These are phyloP conservation scores for Craspedostauros australis DNA, from an alignment of 108 stramenopile species.

Conservation along the genomic window DNA sequence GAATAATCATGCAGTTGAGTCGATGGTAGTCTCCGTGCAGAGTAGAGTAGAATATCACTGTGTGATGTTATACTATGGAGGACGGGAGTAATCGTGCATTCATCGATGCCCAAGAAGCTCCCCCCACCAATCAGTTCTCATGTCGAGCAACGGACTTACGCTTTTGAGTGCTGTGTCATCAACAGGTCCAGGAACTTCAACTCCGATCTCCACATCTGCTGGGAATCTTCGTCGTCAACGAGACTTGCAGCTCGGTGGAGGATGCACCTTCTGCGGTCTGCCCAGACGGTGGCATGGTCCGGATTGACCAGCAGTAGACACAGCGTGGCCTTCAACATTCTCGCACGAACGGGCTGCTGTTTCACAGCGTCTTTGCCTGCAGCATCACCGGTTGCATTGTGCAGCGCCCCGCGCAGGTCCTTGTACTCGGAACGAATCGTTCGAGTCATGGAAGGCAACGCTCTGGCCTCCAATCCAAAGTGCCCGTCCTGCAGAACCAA, in stretches of 20 bases:
- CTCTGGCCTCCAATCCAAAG: slow-evolving; percentile 38
- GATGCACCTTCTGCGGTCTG: slow-evolving; percentile 30
- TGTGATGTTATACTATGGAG: no score
- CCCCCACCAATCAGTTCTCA: not conserved
- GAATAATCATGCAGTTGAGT: not conserved
- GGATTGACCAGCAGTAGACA: slow-evolving; percentile 43
- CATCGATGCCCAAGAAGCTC: no score
- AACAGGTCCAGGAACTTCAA: slow-evolving; percentile 35
- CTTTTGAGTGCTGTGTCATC: slow-evolving; percentile 49
- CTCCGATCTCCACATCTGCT: slow-evolving; percentile 13
- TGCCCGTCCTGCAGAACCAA: slow-evolving; percentile 22
- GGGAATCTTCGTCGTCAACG: not conserved
- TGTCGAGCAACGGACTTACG: slow-evolving; percentile 20
- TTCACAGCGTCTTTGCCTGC: not conserved
- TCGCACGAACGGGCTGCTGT: not conserved
- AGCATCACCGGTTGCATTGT: not conserved
- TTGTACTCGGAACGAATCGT: slow-evolving; percentile 32
- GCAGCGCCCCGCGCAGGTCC: not conserved
- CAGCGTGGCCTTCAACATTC: slow-evolving; percentile 5
- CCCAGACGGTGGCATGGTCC: slow-evolving; percentile 52
- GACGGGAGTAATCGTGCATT: no score
- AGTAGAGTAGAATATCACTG: not conserved
- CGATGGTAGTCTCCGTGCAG: not conserved
- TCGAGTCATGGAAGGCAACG: slow-evolving; percentile 30
- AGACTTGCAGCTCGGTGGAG: not conserved